Evolutionary conservation across 371 early-diverging fungal genomes (phyloP), one percentile per base, ranked within the genome.

Genomic region (Cokeromyces recurvatus): DNA sequence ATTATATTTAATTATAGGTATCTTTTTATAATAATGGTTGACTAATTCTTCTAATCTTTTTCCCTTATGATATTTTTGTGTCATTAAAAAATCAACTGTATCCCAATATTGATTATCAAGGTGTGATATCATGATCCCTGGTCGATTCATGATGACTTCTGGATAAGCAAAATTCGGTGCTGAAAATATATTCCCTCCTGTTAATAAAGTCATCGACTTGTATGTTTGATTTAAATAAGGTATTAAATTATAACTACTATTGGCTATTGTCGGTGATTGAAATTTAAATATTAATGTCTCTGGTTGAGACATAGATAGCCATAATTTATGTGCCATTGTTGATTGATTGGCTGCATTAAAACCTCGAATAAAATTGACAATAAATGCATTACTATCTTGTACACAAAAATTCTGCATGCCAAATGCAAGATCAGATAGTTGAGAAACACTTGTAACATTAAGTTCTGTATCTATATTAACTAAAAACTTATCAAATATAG

Each of bases 401-500:
- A 68, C 71, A 55, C 75, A 75, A 43, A 75, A 68, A 20, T 68
- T 59, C 31, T 71, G 71, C 65, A 75, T 68, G 9, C 57, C 53
- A 42, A 62, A 61, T 2, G 65, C 69, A 19, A 67, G 19, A 2
- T 55, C 52, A 14, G 65, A 55, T 15, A 71, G 25, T 6, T 40
- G n/a, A 7, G 44, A 24, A 8, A 27, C 49, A 1, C 31, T 32
- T 1, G 54, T 57, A 2, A 40, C 46, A 23, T 53, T 59, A 12
- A 51, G 32, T 17, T 53, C 53, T 8, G 40, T 56, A 19, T 58
- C 54, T 4, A 54, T 25, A 12, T 46, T 58, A 12, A 64, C 53
- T 9, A 71, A 43, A 21, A 55, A 69, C 42, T 75, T 75, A 35
- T 75, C 75, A 47, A 75, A 75, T 1, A 75, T 71, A 67, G 71